Evolutionary conservation across 1,284 basidiomycete species (phyloP).

Genomic region (Melampsora americana): DNA sequence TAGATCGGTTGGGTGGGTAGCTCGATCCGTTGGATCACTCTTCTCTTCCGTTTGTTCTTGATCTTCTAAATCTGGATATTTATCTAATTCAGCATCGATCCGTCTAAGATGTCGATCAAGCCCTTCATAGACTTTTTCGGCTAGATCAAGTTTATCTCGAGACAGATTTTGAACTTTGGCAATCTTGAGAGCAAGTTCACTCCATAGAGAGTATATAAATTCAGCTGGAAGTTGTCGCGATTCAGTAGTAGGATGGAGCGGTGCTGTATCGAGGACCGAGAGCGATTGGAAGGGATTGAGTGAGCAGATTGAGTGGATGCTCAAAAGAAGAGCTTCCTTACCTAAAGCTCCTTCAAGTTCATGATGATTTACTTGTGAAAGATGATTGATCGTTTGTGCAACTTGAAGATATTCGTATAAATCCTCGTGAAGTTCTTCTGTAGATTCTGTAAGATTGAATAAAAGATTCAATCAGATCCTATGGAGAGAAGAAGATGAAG

Average conservation of each 20-base stretch:
- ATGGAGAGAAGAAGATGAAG: neutral
- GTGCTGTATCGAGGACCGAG: conserved; percentile 5
- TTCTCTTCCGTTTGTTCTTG: conserved; percentile 16
- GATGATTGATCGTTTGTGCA: conserved; percentile 10
- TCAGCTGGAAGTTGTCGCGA: neutral
- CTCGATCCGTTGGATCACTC: neutral
- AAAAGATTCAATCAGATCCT: neutral
- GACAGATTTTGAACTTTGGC: conserved; percentile 17
- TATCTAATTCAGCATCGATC: conserved; percentile 30
- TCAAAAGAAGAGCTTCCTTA: too few species aligned
- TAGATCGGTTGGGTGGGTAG: neutral
- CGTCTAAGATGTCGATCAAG: conserved; percentile 35
- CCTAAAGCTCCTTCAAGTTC: too few species aligned
- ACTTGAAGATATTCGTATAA: conserved; percentile 22
- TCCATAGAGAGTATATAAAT: conserved; percentile 11
- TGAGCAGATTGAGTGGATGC: neutral
- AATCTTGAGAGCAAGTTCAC: conserved; percentile 26
- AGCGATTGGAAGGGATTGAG: neutral
- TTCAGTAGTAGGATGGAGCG: neutral
- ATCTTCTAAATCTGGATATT: conserved; percentile 38
- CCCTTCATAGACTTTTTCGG: conserved; percentile 25
- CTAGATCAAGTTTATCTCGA: conserved; percentile 31
- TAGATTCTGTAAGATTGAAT: conserved; percentile 21
- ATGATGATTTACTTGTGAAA: neutral
- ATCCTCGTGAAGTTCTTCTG: conserved; percentile 37